These are phyloP conservation scores for Cucurbitaria berberidis DNA, from an alignment of 2,329 filamentous ascomycete genomes.

Conservation along the genomic window DNA sequence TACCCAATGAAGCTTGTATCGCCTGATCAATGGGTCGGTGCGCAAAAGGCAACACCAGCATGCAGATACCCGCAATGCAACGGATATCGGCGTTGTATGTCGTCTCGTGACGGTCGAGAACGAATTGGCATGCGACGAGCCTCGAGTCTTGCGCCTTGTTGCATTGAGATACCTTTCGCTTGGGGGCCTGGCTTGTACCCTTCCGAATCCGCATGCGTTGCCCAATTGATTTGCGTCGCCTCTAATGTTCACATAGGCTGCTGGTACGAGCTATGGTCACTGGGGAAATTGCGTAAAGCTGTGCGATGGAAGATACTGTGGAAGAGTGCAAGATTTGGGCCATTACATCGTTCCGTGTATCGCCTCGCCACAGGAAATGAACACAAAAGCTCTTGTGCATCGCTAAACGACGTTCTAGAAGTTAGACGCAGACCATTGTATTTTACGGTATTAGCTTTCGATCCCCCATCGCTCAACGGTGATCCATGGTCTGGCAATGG, in stretches of 20 bases:
- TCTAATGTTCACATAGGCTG: neutral
- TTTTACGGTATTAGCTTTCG: neutral
- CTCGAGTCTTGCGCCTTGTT: constrained; percentile 7
- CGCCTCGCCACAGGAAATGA: neutral
- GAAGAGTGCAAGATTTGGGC: neutral
- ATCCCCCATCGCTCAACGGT: neutral
- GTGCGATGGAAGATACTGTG: neutral
- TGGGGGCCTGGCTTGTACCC: neutral
- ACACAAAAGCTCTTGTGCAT: neutral
- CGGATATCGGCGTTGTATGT: constrained; percentile 4
- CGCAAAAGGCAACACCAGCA: neutral
- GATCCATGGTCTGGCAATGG: neutral
- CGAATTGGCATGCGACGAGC: constrained; percentile 2
- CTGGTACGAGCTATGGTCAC: constrained; percentile 1
- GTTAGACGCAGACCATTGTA: neutral
- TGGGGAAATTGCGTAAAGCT: neutral
- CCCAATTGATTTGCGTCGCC: neutral
- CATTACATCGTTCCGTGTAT: neutral
- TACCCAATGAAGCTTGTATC: neutral
- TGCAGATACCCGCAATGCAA: constrained; percentile 19
- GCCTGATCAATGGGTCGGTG: neutral
- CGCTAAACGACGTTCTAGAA: neutral
- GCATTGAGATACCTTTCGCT: neutral
- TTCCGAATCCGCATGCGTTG: too few species aligned
- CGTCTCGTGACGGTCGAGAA: constrained; percentile 1